Evolutionary conservation across 2,329 filamentous ascomycete genomes (phyloP).

Genomic region (Fusarium transvaalense): DNA sequence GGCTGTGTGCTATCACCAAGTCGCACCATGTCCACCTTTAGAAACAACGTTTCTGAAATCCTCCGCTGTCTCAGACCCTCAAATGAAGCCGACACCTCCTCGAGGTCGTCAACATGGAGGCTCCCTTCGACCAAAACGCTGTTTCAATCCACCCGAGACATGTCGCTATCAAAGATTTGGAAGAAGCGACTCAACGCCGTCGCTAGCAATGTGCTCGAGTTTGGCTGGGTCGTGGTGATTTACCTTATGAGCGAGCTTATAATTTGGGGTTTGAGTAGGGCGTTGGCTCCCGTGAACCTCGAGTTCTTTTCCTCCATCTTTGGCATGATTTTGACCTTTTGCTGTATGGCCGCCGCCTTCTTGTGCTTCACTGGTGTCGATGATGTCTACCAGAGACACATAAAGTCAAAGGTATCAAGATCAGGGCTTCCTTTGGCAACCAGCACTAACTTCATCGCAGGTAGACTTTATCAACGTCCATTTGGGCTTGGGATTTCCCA

Average conservation of each 20-base stretch:
- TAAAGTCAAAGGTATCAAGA: constrained; percentile 53
- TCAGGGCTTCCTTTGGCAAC: rapidly evolving
- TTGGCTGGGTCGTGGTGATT: constrained; percentile 54
- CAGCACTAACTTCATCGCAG: constrained; percentile 48
- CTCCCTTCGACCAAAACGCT: constrained; percentile 19
- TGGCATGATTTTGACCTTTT: constrained; percentile 60
- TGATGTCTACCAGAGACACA: constrained; percentile 47
- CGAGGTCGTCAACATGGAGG: neutral
- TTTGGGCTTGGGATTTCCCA: constrained; percentile 64
- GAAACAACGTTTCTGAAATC: constrained; percentile 43
- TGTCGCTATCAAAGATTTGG: constrained; percentile 37
- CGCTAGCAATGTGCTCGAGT: constrained; percentile 21
- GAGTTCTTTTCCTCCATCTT: constrained; percentile 63
- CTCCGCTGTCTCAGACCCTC: constrained; percentile 50
- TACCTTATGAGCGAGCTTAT: constrained; percentile 60
- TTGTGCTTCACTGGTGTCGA: constrained; percentile 39
- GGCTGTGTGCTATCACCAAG: constrained; percentile 19
- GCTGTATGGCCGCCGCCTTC: constrained; percentile 50
- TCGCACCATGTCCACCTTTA: constrained; percentile 43
- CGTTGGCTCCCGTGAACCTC: constrained; percentile 51
- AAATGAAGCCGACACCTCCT: constrained; percentile 37
- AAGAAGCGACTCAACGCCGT: constrained; percentile 25
- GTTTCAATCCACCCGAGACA: constrained; percentile 48
- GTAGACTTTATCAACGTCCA: constrained; percentile 64
- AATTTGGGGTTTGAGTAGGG: constrained; percentile 59